Conservation (phyloP, 225 moss, liverwort and hornwort species). For the Straminergon stramineum region DNA sequence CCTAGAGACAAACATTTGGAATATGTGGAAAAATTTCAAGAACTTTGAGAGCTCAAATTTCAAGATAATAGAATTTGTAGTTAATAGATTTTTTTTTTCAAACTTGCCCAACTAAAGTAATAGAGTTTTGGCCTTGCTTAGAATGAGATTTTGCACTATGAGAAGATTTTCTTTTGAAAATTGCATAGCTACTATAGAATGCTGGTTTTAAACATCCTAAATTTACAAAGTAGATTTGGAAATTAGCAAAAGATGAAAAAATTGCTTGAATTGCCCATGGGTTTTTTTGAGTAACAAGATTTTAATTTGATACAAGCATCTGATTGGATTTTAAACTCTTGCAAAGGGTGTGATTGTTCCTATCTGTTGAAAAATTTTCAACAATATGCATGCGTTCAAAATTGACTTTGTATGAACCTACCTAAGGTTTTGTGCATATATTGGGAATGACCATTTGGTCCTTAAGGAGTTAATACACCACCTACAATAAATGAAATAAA, state of each 20-base stretch:
- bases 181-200: background rate
- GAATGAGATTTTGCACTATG: background rate
- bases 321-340: background rate
- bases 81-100: background rate
- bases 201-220: too few relatives aligned
- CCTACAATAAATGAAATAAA: background rate
- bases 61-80: background rate
- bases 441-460: background rate
- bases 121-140: background rate
- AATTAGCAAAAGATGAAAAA: background rate
- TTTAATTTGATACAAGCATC: fast-evolving
- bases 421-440: fast-evolving
- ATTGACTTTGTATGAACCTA: background rate
- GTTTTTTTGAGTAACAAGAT: fast-evolving
- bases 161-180: background rate
- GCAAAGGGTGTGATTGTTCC: fast-evolving
- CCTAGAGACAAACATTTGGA: fast-evolving
- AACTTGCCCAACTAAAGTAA: fast-evolving
- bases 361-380: background rate
- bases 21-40: background rate
- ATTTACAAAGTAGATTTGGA: background rate
- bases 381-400: fast-evolving
- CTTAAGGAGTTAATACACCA: too few relatives aligned
- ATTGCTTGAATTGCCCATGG: background rate
- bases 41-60: background rate